Base-by-base conservation (phyloP, 2,329 filamentous ascomycete genomes). In the Penicillium nordicum region DNA sequence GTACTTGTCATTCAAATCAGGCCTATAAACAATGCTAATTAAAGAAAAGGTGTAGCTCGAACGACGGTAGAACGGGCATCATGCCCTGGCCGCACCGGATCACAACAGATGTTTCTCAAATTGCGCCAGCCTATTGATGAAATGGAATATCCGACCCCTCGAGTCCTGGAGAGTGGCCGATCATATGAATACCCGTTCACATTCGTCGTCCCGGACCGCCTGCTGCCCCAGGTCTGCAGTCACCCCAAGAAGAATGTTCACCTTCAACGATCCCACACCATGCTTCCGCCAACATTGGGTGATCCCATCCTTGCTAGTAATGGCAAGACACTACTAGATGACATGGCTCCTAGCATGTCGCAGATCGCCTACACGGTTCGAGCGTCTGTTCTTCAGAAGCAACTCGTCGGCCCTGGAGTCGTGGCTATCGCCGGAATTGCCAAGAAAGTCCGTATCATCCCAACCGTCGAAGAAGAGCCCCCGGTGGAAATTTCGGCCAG, bases 331-430 rank as follows among this genome's bases (percentile, higher is more conserved):
- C 68, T 83, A 18, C 74, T 84, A 40, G 84, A 88, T 65, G 86
- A 88, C 62, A 74, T 87, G 67, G 76, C 82, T 2, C 86, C 86
- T 0, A 79, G 84, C 9, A 87, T 88, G 84, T 76, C 79, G 34
- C 82, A 79, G 65, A 81, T 88, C 44, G 74, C 75, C 2, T 88
- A 88, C 63, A 76, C 75, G 1, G 75, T 88, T 55, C 76, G 79
- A 34, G 78, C 78, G 11, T 76, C 76, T 34, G 67, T 84, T 21
- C 66, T 74, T 10, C 78, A 75, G 50, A 50, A 53, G 53, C 41
- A 70, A 76, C 32, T 60, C 73, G 50, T 9, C 74, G 77, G n/a
- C 70, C 69, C 29, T 70, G 67, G 41, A 29, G 55, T 75, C 1
- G 72, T 74, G 10, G 67, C 79, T 0, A 63, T 87, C n/a, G 78